These are phyloP conservation scores for Orychophragmus violaceus DNA, from an alignment of 345 rosid genomes.

Conservation along the genomic window DNA sequence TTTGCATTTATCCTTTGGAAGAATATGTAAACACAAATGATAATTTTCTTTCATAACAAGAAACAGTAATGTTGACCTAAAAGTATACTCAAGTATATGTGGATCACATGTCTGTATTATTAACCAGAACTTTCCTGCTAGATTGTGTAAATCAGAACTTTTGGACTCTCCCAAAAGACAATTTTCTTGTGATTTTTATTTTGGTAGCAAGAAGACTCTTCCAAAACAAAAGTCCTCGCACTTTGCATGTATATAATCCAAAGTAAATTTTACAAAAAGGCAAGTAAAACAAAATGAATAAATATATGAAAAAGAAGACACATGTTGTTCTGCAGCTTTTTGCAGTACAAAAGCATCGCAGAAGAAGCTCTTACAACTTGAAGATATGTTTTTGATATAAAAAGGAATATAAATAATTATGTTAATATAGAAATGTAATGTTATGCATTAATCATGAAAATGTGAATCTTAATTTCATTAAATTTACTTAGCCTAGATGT, in stretches of 20 bases:
- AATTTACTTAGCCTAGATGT: neutral
- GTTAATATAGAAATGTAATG: neutral
- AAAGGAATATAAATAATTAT: neutral
- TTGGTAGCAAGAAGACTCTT: neutral
- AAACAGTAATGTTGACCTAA: conserved; percentile 1
- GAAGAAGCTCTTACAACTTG: neutral
- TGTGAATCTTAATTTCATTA: neutral
- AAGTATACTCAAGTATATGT: neutral
- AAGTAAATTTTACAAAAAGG: neutral
- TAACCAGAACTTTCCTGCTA: neutral
- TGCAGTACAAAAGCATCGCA: neutral
- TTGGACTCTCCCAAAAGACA: conserved; percentile 17
- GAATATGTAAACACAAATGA: no score
- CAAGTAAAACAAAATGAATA: neutral
- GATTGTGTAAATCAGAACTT: conserved; percentile 20
- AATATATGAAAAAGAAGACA: neutral
- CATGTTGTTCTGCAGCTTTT: conserved; percentile 19
- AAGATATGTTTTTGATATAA: neutral
- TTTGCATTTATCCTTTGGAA: no score
- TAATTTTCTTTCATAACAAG: no score
- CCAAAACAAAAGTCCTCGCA: neutral
- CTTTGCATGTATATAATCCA: neutral
- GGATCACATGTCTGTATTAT: neutral
- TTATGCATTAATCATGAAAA: neutral
- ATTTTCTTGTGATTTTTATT: conserved; percentile 3